Conservation (phyloP, 140 eudicot genomes). For the Flaveria floridana region DNA sequence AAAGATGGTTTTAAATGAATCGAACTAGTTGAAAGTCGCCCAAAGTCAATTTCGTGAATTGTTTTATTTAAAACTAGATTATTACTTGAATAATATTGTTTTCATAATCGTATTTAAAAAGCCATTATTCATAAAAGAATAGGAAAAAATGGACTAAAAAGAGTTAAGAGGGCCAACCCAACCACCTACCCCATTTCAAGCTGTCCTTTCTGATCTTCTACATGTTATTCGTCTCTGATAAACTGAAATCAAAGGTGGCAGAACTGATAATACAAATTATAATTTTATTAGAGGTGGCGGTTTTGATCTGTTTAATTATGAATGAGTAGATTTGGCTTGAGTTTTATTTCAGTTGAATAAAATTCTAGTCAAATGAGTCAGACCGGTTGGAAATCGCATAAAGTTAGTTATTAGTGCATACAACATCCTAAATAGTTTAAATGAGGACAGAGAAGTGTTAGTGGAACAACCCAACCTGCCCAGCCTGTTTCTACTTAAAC, state of each 20-base stretch:
- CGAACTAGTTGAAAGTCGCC: neutral
- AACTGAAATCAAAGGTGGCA: neutral
- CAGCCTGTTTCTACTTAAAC: neutral
- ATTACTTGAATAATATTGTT: neutral
- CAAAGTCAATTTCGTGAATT: neutral
- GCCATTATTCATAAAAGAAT: neutral
- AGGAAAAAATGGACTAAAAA: conserved; percentile 4
- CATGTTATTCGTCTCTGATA: neutral
- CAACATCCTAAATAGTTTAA: neutral
- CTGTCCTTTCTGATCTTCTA: neutral
- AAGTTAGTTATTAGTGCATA: neutral
- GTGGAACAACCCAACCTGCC: neutral
- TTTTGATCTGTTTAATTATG: conserved; percentile 1
- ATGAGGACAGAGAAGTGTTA: neutral
- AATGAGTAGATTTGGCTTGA: neutral
- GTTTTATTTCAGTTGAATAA: neutral
- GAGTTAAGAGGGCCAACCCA: neutral
- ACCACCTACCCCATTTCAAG: neutral
- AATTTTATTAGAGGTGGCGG: neutral
- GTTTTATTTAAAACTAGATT: neutral
- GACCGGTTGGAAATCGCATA: neutral
- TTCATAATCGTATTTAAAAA: conserved; percentile 7
- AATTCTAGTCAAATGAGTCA: neutral
- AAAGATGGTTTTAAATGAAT: neutral
- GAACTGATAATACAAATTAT: neutral